Conservation (phyloP, 1,139 yeast species). For the Candida sanyaensis region DNA sequence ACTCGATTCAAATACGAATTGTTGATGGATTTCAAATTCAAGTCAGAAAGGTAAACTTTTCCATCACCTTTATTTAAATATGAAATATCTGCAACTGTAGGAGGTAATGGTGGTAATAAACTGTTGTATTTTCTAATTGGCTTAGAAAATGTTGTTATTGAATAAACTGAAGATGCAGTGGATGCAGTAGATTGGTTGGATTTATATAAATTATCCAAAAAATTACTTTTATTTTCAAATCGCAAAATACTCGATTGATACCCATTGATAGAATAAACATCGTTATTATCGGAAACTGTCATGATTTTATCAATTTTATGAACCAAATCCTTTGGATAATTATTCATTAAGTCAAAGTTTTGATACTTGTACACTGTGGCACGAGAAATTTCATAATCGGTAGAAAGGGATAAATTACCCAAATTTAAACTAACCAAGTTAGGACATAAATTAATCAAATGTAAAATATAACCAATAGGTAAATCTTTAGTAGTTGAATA, state of each 20-base stretch:
- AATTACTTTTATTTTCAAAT: constrained; percentile 5
- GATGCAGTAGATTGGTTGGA: constrained; percentile 19
- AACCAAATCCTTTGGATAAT: constrained; percentile 36
- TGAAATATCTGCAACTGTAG: constrained; percentile 25
- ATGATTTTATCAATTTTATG: constrained; percentile 24
- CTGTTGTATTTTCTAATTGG: constrained; percentile 37
- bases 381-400: constrained; percentile 56
- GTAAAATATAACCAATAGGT: constrained; percentile 68
- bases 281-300: constrained; percentile 14
- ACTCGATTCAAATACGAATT: constrained; percentile 30
- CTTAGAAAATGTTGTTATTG: constrained; percentile 30
- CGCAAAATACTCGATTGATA: constrained; percentile 5
- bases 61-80: constrained; percentile 41
- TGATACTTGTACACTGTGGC: constrained; percentile 36
- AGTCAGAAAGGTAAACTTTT: constrained; percentile 42
- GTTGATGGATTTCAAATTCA: constrained; percentile 42
- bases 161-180: constrained; percentile 33
- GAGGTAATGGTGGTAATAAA: constrained; percentile 39
- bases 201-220: constrained; percentile 9
- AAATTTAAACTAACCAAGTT: constrained; percentile 52
- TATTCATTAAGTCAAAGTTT: constrained; percentile 40
- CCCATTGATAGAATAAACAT: constrained; percentile 4
- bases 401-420: constrained; percentile 55
- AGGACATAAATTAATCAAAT: constrained; percentile 59
- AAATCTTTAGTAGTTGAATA: constrained; percentile 64